Conservation (phyloP, 106 monocot species). For the Iris macrosiphon region DNA sequence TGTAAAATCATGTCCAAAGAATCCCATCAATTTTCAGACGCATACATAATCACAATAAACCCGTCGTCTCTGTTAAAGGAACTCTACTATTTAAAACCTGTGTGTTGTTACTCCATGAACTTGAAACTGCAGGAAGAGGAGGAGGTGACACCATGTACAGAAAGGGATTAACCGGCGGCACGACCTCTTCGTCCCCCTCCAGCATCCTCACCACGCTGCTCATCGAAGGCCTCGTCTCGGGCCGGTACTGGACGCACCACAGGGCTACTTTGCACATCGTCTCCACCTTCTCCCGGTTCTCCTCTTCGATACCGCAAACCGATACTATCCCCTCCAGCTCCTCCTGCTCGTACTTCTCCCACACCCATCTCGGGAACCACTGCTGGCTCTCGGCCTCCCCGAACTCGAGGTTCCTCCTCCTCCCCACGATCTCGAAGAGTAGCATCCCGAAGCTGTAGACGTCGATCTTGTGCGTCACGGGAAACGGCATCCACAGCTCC, state of each 20-base stretch:
- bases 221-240: conserved; percentile 27
- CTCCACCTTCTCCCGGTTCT: conserved; percentile 8
- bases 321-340: conserved; percentile 10
- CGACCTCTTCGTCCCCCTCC: conserved; percentile 30
- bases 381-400: conserved; percentile 8
- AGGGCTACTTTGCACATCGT: conserved; percentile 27
- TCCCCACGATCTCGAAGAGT: conserved; percentile 34
- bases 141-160: neutral
- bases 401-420: conserved; percentile 15
- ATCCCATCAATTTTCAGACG: too few relatives aligned
- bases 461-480: conserved; percentile 34
- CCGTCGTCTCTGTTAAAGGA: neutral
- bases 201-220: conserved; percentile 34
- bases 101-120: neutral
- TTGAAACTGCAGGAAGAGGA: too few relatives aligned
- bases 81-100: neutral
- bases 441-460: conserved; percentile 44
- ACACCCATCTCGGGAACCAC: conserved; percentile 48
- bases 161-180: conserved; percentile 17
- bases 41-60: too few relatives aligned
- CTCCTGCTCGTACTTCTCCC: conserved; percentile 19
- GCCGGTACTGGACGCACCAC: conserved; percentile 39
- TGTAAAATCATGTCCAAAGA: too few relatives aligned
- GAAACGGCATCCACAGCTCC: conserved; percentile 31
- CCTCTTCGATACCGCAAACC: neutral